Conservation (phyloP, 164 flowering plant genomes). For the Sextonia rubra region DNA sequence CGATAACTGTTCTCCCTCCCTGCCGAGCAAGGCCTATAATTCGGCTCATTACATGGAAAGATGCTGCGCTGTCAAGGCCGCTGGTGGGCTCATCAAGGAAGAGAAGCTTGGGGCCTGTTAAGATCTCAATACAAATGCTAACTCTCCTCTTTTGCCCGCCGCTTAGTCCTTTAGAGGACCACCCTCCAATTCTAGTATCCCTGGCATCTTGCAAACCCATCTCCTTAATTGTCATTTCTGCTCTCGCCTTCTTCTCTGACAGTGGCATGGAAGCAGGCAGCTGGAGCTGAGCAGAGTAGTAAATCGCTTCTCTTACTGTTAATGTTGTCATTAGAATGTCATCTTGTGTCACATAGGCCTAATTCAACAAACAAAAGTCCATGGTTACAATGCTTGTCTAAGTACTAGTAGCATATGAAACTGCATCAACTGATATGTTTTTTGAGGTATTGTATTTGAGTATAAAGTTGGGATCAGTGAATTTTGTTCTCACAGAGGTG, state of each 20-base stretch:
- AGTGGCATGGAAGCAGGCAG: constrained; percentile 45
- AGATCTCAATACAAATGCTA: constrained; percentile 52
- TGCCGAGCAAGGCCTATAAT: constrained; percentile 25
- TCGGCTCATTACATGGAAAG: constrained; percentile 44
- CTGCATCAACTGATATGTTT: too few relatives aligned
- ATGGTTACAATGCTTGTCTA: background rate
- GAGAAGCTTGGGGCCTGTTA: constrained; percentile 47
- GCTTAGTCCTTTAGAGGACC: constrained; percentile 50
- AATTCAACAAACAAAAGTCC: background rate
- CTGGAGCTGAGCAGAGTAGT: constrained; percentile 62
- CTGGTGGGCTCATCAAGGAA: constrained; percentile 76
- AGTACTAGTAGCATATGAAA: too few relatives aligned
- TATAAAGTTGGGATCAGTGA: background rate
- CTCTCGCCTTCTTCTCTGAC: constrained; percentile 36
- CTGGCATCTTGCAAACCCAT: constrained; percentile 57
- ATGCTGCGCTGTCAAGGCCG: constrained; percentile 69
- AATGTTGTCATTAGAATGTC: constrained; percentile 42
- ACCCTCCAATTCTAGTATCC: constrained; percentile 54
- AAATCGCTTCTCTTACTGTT: constrained; percentile 53
- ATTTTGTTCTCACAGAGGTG: constrained; percentile 24
- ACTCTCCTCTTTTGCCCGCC: constrained; percentile 63
- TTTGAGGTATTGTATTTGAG: too few relatives aligned
- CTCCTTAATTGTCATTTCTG: constrained; percentile 44
- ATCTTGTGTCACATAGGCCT: constrained; percentile 71
- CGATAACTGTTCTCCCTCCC: constrained; percentile 45